Base-by-base conservation (phyloP, 148 eudicot species). In the Bassia scoparia region DNA sequence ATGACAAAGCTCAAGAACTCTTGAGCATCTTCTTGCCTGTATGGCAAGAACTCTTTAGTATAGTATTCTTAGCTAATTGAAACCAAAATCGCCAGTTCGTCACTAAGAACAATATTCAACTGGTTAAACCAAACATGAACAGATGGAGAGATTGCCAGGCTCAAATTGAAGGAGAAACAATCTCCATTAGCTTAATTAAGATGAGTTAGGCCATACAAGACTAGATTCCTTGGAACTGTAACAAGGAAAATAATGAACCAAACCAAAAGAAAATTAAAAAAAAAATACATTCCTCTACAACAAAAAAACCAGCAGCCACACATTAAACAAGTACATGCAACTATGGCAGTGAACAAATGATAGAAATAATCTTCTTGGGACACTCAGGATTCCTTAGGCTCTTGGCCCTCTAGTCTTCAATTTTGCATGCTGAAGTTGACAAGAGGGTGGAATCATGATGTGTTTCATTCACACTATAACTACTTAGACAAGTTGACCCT, bases 1-100 rank as follows among this genome's bases (percentile, higher is more conserved):
- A 95, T 89, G 69, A 95, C 77, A 73, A 83, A 95, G 82, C 98
- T 91, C 69, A 95, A 82, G 75, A 95, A 95, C 74, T 95, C 98
- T 80, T 95, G 98, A 48, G 96, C 98, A 84, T 95, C 98, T 85
- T 95, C 98, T 84, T 95, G 97, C 86, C 98, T 95, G 90, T 59
- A 79, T 70, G 67, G 48, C 10, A 80, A 69, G 31, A 66, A 23
- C 37, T 52, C 66, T 10, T 67, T 34, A 68, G 27, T 31, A 34
- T 29, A n/a, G 35, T 26, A 56, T 12, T 44, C 30, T 35, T 55
- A 48, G 34, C 24, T 49, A 23, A 37, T 10, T 20, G 41, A 62
- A 50, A 53, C 23, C 55, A 49, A 23, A 71, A 63, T 53, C 49
- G 37, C 23, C 15, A 43, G 11, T 24, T 53, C 49, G 37, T 30